Evolutionary conservation across 805 yeast genomes (phyloP).

Genomic region (Candida piceae): DNA sequence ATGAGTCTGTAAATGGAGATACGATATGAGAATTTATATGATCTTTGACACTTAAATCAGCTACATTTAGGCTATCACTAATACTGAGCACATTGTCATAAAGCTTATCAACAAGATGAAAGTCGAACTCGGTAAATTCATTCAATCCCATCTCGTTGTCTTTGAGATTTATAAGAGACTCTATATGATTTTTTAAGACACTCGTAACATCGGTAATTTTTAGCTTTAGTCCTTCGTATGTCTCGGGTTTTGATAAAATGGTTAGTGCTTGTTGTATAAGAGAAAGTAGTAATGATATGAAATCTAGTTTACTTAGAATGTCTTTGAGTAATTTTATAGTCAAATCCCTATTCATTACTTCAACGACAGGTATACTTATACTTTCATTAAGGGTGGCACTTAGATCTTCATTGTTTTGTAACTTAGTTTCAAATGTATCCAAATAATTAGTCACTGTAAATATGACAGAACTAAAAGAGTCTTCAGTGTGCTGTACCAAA

Average conservation of each 20-base stretch:
- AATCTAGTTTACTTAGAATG: no score
- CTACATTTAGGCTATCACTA: background rate
- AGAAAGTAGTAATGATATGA: no score
- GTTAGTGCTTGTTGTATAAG: no score
- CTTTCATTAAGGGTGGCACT: constrained; percentile 1
- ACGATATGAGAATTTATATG: background rate
- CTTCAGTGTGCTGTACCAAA: constrained; percentile 4
- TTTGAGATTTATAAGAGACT: background rate
- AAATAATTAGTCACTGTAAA: constrained; percentile 2
- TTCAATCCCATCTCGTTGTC: background rate
- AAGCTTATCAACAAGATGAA: background rate
- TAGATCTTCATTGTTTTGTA: constrained; percentile 3
- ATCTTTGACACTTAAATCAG: background rate
- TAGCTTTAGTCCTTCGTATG: no score
- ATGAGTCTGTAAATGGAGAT: background rate
- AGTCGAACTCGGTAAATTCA: background rate
- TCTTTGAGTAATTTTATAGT: no score
- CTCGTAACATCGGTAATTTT: no score
- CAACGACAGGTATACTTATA: background rate
- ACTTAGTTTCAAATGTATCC: constrained; percentile 3
- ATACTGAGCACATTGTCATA: background rate
- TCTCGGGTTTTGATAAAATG: no score
- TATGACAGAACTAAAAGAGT: constrained; percentile 1
- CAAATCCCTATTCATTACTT: background rate
- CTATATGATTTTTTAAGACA: background rate